Evolutionary conservation across 768 basidiomycete species (phyloP), one percentile per base, ranked within the genome.

Genomic region (Hypholoma sublateritium): DNA sequence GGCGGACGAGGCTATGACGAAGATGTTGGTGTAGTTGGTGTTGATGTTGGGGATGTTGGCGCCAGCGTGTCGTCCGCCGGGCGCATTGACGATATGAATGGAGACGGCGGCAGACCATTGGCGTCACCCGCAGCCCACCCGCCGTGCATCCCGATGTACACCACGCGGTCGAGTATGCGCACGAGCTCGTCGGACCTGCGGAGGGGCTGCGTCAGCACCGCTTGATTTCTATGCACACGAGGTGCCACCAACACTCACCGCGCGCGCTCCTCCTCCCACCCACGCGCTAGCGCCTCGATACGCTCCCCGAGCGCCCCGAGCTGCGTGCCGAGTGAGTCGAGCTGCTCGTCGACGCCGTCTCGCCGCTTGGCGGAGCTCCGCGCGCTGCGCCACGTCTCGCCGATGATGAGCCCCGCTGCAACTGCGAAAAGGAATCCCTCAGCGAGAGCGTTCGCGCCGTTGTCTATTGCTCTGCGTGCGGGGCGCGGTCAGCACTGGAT

Each of bases 351-450:
- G 7, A 93, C 85, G 47, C 74, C 75, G 60, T 87, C 89, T 44
- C 89, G 75, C n/a, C 88, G 85, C 66, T 82, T 88, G 0, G 84
- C 79, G 57, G 86, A 77, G 56, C 78, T 89, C 17, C 88, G 78
- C 0, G 89, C 87, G 1, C 83, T 80, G 0, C 92, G 87, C 80
- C 83, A 94, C 21, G 86, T 75, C 69, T 95, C 92, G 2, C 86
- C 87, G 11, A 93, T 57, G 55, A 95, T 93, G 5, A 94, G 75
- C 0, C 70, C 70, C 1, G 87, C 86, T 0, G 92, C 91, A 2
- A 94, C 92, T 17, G 75, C 66, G 66, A 94, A 94, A 3, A 94
- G 79, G 62, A 94, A 94, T 0, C 89, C 89, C 70, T 94, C 92
- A 0, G 92, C 92, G 4, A 94, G 76, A 5, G 86, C 78, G 61